phyloP scores from a whole-genome alignment of 148 eudicot genomes.

The Camellia sinensis region DNA sequence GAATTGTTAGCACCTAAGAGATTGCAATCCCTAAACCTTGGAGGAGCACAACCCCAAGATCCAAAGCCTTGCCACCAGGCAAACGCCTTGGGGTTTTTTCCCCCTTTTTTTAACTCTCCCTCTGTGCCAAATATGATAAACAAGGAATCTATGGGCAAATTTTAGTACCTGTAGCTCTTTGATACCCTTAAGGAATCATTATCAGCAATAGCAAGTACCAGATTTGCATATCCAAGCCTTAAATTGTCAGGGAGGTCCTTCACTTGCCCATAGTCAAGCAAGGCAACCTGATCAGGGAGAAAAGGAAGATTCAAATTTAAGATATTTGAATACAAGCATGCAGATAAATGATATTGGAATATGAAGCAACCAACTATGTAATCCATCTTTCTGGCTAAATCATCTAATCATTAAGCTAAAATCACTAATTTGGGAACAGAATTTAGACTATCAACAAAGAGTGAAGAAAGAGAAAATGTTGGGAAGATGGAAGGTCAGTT shows the following conservation, averaged over 20 bases:
- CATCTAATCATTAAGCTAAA: background rate
- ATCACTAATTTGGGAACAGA: background rate
- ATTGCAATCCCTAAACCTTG: background rate
- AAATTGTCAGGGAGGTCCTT: constrained; percentile 85
- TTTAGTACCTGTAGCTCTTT: constrained; percentile 67
- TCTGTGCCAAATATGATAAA: background rate
- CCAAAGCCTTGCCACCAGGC: too few relatives aligned
- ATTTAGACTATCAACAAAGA: background rate
- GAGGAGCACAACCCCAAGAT: background rate
- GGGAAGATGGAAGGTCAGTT: background rate
- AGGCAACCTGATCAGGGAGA: constrained; percentile 63
- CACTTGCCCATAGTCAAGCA: constrained; percentile 99
- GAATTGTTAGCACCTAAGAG: background rate
- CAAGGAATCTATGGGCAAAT: background rate
- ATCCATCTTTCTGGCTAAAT: background rate
- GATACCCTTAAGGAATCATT: constrained; percentile 66
- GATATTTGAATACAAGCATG: background rate
- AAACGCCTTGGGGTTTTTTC: background rate
- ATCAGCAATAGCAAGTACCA: constrained; percentile 92
- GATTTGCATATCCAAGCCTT: constrained; percentile 88
- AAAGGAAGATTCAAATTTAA: background rate
- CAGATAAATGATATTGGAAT: background rate
- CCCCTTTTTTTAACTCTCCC: background rate
- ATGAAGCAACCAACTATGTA: constrained; percentile 1
- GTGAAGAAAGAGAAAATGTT: background rate